Evolutionary conservation across 1,284 basidiomycete genomes (phyloP), one percentile per base, ranked within the genome.

Genomic region (Golubevia pallescens): DNA sequence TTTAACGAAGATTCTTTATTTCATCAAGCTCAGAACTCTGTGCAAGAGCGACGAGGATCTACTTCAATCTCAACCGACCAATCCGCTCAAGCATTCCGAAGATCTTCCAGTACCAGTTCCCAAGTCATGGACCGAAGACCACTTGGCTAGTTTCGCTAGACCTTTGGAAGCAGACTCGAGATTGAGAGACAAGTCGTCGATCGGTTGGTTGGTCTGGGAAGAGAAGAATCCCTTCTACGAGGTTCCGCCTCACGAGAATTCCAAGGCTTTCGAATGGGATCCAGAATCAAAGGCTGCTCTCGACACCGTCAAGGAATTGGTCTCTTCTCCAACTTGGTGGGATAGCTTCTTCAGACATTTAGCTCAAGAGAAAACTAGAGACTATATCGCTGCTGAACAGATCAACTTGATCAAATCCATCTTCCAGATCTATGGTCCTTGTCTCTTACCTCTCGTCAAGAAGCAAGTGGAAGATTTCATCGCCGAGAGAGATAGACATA

Each of bases 121-220:
- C 19, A 59, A 24, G 8, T 71, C 70, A 42, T 75, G 71, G 70
- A 73, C 68, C 13, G 53, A 70, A 48, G 42, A 73, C 20, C 67
- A 74, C 53, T 57, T 78, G 28, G 74, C 66, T 0, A 61, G 65
- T 7, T 79, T 79, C 51, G 66, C 66, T 13, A 71, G 69, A 54
- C 68, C 74, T 38, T 54, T 77, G 24, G 60, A 61, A 8, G 32
- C 61, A 7, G 59, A 61, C 16, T 65, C 74, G 58, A 72, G 70
- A 53, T 68, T 82, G 51, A 63, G 67, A 2, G 81, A 84, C 72
- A 77, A 80, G 65, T 65, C 65, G 8, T 66, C 69, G 8, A 68
- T 68, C 16, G 78, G 79, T 20, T 85, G 82, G 82, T 68, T 85
- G 19, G 80, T 81, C 5, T 78, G 78, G 75, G 72, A 74, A 19